Evolutionary conservation across 2,329 filamentous ascomycete genomes (phyloP).

Genomic region (Apiospora hydei): DNA sequence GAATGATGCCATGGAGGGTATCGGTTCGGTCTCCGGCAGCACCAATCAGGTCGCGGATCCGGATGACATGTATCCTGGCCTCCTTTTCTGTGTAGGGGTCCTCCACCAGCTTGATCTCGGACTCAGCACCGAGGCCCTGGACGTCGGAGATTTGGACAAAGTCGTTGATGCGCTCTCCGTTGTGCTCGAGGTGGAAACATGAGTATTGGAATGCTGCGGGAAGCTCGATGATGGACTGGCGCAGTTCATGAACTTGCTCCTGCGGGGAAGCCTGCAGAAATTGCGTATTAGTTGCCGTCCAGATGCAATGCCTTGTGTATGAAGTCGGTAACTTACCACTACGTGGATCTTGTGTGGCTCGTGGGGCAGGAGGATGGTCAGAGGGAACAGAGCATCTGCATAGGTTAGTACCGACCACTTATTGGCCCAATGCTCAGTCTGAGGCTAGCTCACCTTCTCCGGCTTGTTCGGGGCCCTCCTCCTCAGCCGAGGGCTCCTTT

Average conservation of each 20-base stretch:
- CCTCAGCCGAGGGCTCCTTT: conserved; percentile 36
- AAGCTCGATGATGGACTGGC: conserved; percentile 93
- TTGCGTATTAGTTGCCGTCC: not conserved
- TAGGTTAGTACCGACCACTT: conserved; percentile 12
- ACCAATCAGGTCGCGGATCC: conserved; percentile 91
- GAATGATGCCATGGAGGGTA: conserved; percentile 82
- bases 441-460: conserved; percentile 37
- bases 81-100: conserved; percentile 99
- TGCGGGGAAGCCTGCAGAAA: conserved; percentile 79
- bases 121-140: conserved; percentile 75
- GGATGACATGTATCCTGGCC: conserved; percentile 90
- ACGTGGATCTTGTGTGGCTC: conserved; percentile 81
- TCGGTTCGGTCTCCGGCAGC: conserved; percentile 90
- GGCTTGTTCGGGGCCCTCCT: conserved; percentile 36
- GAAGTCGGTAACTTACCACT: conserved; percentile 66
- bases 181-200: conserved; percentile 96
- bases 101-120: conserved; percentile 83
- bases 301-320: conserved; percentile 23
- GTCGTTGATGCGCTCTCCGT: conserved; percentile 90
- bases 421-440: not conserved
- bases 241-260: conserved; percentile 97
- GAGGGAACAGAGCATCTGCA: conserved; percentile 56
- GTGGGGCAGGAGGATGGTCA: conserved; percentile 84
- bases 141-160: conserved; percentile 93
- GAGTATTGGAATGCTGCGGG: conserved; percentile 96